Base-by-base conservation (phyloP, 2,329 filamentous ascomycete genomes). In the Lomentospora prolificans region DNA sequence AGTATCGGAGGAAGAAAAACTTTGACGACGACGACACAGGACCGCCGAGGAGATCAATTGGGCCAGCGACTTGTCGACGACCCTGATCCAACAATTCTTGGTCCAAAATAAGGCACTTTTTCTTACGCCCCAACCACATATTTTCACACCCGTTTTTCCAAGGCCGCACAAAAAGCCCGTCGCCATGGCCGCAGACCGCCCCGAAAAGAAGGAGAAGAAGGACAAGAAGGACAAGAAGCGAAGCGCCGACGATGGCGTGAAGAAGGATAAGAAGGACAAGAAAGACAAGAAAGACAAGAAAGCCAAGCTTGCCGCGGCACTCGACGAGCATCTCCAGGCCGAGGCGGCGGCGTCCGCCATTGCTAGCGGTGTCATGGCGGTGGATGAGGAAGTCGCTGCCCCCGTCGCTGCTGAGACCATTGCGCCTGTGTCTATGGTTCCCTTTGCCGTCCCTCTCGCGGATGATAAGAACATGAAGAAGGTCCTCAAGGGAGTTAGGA, bases 391-490 rank as follows among this genome's bases (percentile, higher is more conserved):
- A 51, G 71, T 71, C 61, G 68, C 27, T 63, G 66, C 46, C n/a
- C 27, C 14, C 24, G 51, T 30, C 4, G 55, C 53, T 24, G 55
- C 54, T 31, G 72, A 73, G 50, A 68, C 67, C 53, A 68, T 75
- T 41, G 72, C 78, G 55, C 59, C 58, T 28, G 75, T 78, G 63
- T 83, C 85, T 57, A 75, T 95, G 51, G 89, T 95, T 56, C 87
- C 90, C 28, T 94, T 96, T 67, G 90, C 91, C 57, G 79, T 87
- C 63, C 89, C 90, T 31, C 75, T 95, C 58, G 86, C 86, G 27
- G 85, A 90, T 60, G 89, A 89, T 60, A 94, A 95, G 79, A 79
- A 75, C 54, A 77, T 78, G 67, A 83, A 83, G 76, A 81, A 81
- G 75, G 70, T 78, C 55, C 75, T 77, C 70, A 79, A 79, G 75